phyloP scores from a whole-genome alignment of 2,329 filamentous ascomycete genomes.

The Phyllosticta paracitricarpa region DNA sequence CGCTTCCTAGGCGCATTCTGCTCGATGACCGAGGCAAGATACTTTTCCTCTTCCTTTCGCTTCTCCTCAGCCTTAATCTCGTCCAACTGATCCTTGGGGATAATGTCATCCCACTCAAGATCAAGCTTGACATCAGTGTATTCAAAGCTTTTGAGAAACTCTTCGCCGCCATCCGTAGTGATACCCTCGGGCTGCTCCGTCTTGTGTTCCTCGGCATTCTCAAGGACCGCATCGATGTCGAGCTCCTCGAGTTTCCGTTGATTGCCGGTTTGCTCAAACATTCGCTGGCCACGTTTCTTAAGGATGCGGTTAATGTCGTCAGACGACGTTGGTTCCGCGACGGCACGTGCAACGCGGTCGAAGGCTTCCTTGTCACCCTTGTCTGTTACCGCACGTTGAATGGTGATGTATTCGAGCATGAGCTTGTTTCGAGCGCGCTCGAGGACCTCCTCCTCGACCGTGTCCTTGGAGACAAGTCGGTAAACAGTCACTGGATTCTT shows the following conservation, averaged over 20 bases:
- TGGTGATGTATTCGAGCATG: conserved; percentile 92
- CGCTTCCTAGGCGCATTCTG: conserved; percentile 73
- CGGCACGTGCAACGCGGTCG: conserved; percentile 53
- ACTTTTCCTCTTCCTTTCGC: conserved; percentile 70
- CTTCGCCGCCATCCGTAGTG: conserved; percentile 90
- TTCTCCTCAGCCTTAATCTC: conserved; percentile 85
- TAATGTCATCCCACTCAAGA: conserved; percentile 96
- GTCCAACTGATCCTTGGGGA: conserved; percentile 84
- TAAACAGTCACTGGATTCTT: conserved; percentile 95
- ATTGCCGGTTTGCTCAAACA: conserved; percentile 96
- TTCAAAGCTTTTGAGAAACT: conserved; percentile 81
- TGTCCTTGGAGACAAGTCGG: conserved; percentile 92
- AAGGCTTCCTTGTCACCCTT: conserved; percentile 73
- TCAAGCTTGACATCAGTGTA: conserved; percentile 97
- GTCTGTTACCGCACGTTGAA: conserved; percentile 92
- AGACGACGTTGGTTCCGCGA: conserved; percentile 78
- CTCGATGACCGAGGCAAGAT: conserved; percentile 71
- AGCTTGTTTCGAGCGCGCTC: conserved; percentile 96
- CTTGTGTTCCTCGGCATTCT: conserved; percentile 94
- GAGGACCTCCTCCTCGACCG: conserved; percentile 93
- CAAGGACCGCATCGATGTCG: conserved; percentile 93
- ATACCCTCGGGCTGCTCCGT: conserved; percentile 92
- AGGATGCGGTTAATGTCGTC: conserved; percentile 95
- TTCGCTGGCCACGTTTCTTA: conserved; percentile 96
- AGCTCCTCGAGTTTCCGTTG: conserved; percentile 94